These are phyloP conservation scores for Botrytis galanthina DNA, from an alignment of 2,329 filamentous ascomycete species.

Conservation along the genomic window DNA sequence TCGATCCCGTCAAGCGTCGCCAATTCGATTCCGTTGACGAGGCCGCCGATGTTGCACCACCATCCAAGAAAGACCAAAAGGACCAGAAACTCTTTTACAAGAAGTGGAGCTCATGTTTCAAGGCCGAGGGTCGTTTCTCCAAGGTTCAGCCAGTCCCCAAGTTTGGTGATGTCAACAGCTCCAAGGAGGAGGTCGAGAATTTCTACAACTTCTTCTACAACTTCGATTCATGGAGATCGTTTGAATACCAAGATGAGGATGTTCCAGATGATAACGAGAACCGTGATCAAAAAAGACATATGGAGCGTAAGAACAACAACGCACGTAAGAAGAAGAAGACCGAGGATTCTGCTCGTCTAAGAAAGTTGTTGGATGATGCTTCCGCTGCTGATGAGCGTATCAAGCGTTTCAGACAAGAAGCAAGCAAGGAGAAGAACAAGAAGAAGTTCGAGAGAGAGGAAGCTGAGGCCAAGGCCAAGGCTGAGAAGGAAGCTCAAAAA, in stretches of 20 bases:
- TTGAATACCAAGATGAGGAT: constrained; percentile 98
- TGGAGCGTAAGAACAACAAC: constrained; percentile 97
- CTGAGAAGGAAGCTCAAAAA: constrained; percentile 81
- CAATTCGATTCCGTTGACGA: constrained; percentile 98
- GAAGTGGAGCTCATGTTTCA: constrained; percentile 87
- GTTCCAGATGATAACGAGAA: constrained; percentile 98
- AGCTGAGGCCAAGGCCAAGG: constrained; percentile 79
- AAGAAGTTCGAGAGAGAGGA: constrained; percentile 88
- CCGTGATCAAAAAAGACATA: constrained; percentile 97
- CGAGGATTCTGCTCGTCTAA: constrained; percentile 88
- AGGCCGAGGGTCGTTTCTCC: constrained; percentile 89
- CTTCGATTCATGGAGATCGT: constrained; percentile 96
- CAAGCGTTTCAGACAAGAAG: constrained; percentile 92
- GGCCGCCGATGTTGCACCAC: constrained; percentile 86
- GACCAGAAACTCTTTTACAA: constrained; percentile 88
- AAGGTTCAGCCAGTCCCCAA: constrained; percentile 83
- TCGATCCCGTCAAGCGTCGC: constrained; percentile 86
- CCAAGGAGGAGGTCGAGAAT: constrained; percentile 83
- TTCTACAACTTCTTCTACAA: constrained; percentile 99
- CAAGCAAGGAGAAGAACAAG: constrained; percentile 94
- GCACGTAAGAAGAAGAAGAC: constrained; percentile 99
- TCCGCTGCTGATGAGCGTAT: constrained; percentile 88
- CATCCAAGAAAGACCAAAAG: constrained; percentile 82
- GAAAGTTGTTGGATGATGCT: constrained; percentile 84
- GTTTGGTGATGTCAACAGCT: constrained; percentile 80